Conservation (phyloP, 2,329 filamentous ascomycete species). For the Cladorrhinum sp. region DNA sequence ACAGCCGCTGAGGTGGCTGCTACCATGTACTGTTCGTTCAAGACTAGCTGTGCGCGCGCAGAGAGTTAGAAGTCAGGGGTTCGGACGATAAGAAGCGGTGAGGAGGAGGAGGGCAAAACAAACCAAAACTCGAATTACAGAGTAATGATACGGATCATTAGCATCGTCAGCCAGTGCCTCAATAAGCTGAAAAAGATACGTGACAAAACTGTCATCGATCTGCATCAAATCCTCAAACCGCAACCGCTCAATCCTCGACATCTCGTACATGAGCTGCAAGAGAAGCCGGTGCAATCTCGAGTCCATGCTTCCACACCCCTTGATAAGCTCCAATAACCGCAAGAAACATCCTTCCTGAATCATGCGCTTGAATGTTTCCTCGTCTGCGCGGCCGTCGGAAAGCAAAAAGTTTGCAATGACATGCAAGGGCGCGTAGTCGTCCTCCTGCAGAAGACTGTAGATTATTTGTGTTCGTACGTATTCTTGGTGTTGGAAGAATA, state of each 20-base stretch:
- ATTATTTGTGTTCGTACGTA: conserved; percentile 93
- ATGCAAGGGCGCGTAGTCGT: conserved; percentile 76
- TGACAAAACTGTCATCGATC: conserved; percentile 77
- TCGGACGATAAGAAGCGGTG: background rate
- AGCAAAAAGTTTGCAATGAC: conserved; percentile 80
- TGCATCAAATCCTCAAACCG: conserved; percentile 71
- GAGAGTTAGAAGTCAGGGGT: conserved; percentile 8
- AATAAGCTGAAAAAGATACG: conserved; percentile 80
- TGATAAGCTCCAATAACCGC: conserved; percentile 77
- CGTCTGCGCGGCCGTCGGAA: conserved; percentile 77
- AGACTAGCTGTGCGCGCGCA: conserved; percentile 69
- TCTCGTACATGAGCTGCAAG: conserved; percentile 90
- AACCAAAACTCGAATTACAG: conserved; percentile 88
- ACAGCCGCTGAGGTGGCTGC: conserved; percentile 53
- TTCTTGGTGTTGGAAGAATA: conserved; percentile 72
- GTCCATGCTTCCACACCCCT: conserved; percentile 61
- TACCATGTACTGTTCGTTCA: conserved; percentile 99
- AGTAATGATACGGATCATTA: conserved; percentile 92
- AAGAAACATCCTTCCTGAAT: conserved; percentile 80
- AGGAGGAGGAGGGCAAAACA: conserved; percentile 38
- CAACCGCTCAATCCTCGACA: conserved; percentile 86
- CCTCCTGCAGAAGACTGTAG: conserved; percentile 86
- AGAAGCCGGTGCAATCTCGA: conserved; percentile 73
- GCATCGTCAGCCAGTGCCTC: conserved; percentile 83
- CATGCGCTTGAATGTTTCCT: conserved; percentile 81